Evolutionary conservation across 768 basidiomycete species (phyloP), one percentile per base, ranked within the genome.

Genomic region (Ephemerocybe angulata): DNA sequence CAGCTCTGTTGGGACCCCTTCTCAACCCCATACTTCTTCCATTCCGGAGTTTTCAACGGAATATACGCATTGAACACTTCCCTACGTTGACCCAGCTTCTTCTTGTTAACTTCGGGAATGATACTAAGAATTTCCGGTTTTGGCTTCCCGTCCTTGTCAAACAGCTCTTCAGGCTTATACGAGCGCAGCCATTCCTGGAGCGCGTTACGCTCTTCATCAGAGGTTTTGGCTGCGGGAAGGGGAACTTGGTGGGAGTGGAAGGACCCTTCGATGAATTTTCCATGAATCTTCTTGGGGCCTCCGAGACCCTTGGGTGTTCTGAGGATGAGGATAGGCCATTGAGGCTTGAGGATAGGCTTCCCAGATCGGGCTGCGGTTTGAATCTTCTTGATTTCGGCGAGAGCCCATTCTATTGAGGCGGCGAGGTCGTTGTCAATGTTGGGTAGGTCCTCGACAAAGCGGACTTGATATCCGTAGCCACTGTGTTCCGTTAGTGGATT

Each of bases 161-260:
- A 88, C 15, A 93, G 78, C 47, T 90, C 82, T 3, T 78, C 61
- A 0, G 89, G 84, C 2, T 72, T 72, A 68, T 95, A 96, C 4
- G 85, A 85, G 11, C 72, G 62, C 46, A 94, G 78, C 94, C 94
- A 96, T 1, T 74, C 61, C 60, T 86, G 78, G 29, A 97, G 78
- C 10, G 79, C 64, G 0, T 62, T 61, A 54, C 92, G 83, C 60
- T 94, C 84, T 53, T 82, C 81, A 6, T 72, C 65, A 52, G 83
- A 79, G 0, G 77, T 85, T 67, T 85, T 86, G 2, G 87, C 86
- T 11, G 73, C 72, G 2, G 91, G 87, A 17, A 96, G 80, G 4
- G 93, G 93, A 1, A 96, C 92, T 72, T 96, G 93, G 65, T 97
- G 93, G 0, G 93, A 80, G 55, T 79, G 83, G 79, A 88, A 95